Evolutionary conservation across 2,329 filamentous ascomycete species (phyloP).

Genomic region (Trichoderma afroharzianum): DNA sequence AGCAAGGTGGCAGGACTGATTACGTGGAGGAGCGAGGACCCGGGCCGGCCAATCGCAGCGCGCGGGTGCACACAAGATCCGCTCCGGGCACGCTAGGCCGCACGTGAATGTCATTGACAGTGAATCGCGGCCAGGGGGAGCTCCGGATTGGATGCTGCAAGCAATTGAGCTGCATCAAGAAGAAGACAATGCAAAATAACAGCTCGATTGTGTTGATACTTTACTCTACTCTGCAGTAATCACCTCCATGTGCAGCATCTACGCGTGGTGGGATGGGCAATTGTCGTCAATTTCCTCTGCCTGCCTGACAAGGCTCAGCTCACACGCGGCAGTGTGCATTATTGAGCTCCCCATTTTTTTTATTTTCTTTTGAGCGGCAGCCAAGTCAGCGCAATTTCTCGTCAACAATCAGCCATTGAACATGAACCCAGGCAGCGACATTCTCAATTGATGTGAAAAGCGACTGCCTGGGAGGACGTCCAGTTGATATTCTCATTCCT

Average conservation of each 20-base stretch:
- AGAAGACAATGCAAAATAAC: not conserved
- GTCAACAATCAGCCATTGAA: not conserved
- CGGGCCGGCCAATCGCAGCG: constrained; percentile 20
- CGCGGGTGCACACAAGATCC: constrained; percentile 23
- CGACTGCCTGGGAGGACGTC: not conserved
- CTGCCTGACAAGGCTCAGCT: not conserved
- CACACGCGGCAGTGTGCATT: not conserved
- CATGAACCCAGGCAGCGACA: not conserved
- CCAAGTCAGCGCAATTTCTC: not conserved
- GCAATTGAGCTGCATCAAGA: not conserved
- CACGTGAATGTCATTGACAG: constrained; percentile 16
- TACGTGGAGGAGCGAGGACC: constrained; percentile 17
- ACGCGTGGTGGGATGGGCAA: not conserved
- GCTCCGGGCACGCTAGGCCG: constrained; percentile 15
- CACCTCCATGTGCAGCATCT: not conserved
- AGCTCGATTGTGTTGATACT: rapidly evolving
- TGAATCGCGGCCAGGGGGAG: not conserved
- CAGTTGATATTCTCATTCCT: not conserved
- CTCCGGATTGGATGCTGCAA: not conserved
- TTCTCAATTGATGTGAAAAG: not conserved
- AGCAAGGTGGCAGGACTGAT: constrained; percentile 9
- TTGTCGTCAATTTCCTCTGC: not conserved
- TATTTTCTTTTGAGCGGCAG: not conserved
- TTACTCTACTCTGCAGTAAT: not conserved
- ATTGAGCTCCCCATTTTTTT: not conserved